A percentile compares a stretch with the other conserved stretches of the same genome.
Evolutionary conservation across 2,329 filamentous ascomycete genomes (phyloP).

Genomic region (Didymella pinodella): DNA sequence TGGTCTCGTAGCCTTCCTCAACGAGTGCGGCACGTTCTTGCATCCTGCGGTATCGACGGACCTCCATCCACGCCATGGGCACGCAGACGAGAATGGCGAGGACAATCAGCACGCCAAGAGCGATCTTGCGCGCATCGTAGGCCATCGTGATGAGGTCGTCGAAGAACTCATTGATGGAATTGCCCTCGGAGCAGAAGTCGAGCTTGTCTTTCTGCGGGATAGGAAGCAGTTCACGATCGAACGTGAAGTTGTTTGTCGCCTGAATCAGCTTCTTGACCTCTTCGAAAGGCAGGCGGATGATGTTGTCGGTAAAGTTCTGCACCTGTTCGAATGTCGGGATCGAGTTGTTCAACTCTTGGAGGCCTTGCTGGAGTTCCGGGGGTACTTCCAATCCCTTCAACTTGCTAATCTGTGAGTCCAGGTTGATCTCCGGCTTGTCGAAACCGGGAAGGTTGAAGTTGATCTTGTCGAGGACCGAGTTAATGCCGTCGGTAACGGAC

Average conservation of each 20-base stretch:
- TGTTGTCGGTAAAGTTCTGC: slow-evolving; percentile 78
- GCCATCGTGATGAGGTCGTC: slow-evolving; percentile 71
- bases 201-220: slow-evolving; percentile 83
- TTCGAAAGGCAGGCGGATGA: slow-evolving; percentile 82
- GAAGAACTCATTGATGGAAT: slow-evolving; percentile 86
- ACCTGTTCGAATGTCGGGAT: slow-evolving; percentile 86
- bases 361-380: slow-evolving; percentile 70
- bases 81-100: slow-evolving; percentile 76
- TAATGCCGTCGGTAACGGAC: slow-evolving; percentile 46
- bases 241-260: slow-evolving; percentile 75
- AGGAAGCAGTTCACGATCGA: slow-evolving; percentile 80
- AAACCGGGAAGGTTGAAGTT: slow-evolving; percentile 53
- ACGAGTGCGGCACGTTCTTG: slow-evolving; percentile 73
- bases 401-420: slow-evolving; percentile 69
- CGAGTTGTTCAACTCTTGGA: slow-evolving; percentile 76
- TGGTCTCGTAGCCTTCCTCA: slow-evolving; percentile 73
- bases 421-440: slow-evolving; percentile 66
- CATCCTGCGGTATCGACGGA: slow-evolving; percentile 77
- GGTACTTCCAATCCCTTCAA: slow-evolving; percentile 76
- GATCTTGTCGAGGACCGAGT: slow-evolving; percentile 52
- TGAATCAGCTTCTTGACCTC: slow-evolving; percentile 76
- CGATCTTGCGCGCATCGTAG: slow-evolving; percentile 73
- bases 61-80: slow-evolving; percentile 82
- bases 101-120: slow-evolving; percentile 76
- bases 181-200: slow-evolving; percentile 87